phyloP scores from a whole-genome alignment of 106 monocot species.

The Dioscorea dumetorum region DNA sequence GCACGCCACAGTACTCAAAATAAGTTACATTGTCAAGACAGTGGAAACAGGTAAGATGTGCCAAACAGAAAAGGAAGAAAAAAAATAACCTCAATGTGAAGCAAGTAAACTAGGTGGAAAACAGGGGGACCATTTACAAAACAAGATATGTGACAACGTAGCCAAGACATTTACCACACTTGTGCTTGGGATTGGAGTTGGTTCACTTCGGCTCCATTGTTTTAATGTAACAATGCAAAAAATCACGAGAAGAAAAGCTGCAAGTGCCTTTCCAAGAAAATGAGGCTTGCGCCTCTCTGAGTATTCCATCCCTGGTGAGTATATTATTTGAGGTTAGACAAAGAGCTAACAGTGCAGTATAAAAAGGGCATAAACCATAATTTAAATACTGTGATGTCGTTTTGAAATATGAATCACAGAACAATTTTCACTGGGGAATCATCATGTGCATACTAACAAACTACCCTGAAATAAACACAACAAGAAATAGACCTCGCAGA shows the following conservation, averaged over 20 bases:
- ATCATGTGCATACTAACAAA: too few species aligned
- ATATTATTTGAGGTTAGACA: too few species aligned
- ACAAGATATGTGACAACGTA: not conserved
- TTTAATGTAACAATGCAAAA: slow-evolving; percentile 56
- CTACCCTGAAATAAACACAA: too few species aligned
- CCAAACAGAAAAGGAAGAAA: not conserved
- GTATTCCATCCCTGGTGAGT: slow-evolving; percentile 47
- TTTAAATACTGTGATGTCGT: too few species aligned
- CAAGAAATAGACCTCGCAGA: too few species aligned
- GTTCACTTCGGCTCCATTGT: slow-evolving; percentile 21
- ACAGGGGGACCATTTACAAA: not conserved
- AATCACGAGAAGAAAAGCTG: slow-evolving; percentile 40
- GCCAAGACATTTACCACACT: slow-evolving; percentile 18
- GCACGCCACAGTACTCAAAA: too few species aligned
- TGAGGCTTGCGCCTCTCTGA: slow-evolving; percentile 50
- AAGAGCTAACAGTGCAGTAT: too few species aligned
- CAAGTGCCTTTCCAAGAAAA: slow-evolving; percentile 45
- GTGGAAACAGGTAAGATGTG: too few species aligned
- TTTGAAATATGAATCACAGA: too few species aligned
- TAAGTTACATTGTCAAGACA: too few species aligned
- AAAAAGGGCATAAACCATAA: too few species aligned
- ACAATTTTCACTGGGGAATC: too few species aligned
- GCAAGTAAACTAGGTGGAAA: not conserved
- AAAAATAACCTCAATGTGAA: not conserved
- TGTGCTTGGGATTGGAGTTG: not conserved